These are phyloP conservation scores for Pythium vanterpoolii DNA, from an alignment of 352 stramenopile genomes.

Conservation along the genomic window DNA sequence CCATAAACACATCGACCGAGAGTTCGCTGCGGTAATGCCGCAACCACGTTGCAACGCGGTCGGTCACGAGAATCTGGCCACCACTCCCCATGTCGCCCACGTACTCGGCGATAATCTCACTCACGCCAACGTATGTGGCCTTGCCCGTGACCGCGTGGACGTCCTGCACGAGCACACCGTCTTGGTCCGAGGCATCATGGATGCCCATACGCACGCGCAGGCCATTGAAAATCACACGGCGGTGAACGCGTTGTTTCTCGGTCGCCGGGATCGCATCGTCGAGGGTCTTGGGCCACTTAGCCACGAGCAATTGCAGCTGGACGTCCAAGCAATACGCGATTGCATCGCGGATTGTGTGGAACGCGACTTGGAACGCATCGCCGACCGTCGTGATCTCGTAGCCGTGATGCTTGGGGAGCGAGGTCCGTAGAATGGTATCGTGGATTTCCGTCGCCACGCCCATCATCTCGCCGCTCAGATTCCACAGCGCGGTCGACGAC, in stretches of 20 bases:
- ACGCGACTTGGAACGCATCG: conserved; percentile 68
- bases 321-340: conserved; percentile 27
- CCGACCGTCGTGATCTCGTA: conserved; percentile 77
- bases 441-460: conserved; percentile 23
- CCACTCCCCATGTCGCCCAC: conserved; percentile 27
- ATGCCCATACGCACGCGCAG: conserved; percentile 35
- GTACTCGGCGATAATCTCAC: conserved; percentile 24
- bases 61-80: conserved; percentile 22
- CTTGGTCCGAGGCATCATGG: conserved; percentile 8
- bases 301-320: conserved; percentile 27
- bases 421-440: conserved; percentile 28
- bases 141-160: conserved; percentile 27
- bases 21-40: conserved; percentile 5
- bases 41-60: conserved; percentile 3
- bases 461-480: conserved; percentile 33
- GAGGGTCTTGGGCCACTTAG: conserved; percentile 61
- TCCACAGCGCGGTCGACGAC: conserved; percentile 16
- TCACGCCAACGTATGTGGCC: conserved; percentile 21
- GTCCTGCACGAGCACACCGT: conserved; percentile 17
- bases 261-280: conserved; percentile 44
- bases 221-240: conserved; percentile 23
- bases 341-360: conserved; percentile 60
- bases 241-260: conserved; percentile 21
- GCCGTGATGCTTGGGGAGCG: conserved; percentile 39
- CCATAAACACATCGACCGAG: conserved; percentile 19